These are phyloP conservation scores for Xylaria venustula DNA, from an alignment of 495 filamentous ascomycete species.

Conservation along the genomic window DNA sequence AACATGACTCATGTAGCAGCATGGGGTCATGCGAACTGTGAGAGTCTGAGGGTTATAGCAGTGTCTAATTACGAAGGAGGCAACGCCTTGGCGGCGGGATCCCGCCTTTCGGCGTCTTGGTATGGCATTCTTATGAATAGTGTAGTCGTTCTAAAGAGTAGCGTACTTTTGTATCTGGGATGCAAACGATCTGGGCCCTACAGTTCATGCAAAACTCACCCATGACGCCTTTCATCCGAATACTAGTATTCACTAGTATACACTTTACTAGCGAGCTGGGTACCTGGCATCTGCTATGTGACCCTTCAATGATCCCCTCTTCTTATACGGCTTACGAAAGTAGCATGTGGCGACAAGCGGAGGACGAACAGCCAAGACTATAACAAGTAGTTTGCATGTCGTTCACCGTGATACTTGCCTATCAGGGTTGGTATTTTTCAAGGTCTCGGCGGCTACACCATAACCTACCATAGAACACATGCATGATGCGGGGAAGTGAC, in stretches of 20 bases:
- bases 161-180: too few species aligned
- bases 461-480: not conserved
- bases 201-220: too few species aligned
- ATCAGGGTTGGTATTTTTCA: slow-evolving; percentile 1
- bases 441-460: not conserved
- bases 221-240: too few species aligned
- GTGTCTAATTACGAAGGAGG: not conserved
- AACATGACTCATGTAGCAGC: not conserved
- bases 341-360: slow-evolving; percentile 12
- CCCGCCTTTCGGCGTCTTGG: not conserved
- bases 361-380: not conserved
- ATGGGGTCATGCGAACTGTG: slow-evolving; percentile 5
- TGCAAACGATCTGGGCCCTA: too few species aligned
- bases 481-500: not conserved
- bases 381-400: not conserved
- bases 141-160: too few species aligned
- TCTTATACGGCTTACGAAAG: not conserved
- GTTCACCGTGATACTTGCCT: slow-evolving; percentile 12
- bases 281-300: too few species aligned
- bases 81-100: not conserved
- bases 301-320: not conserved
- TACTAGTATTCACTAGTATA: too few species aligned
- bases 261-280: too few species aligned
- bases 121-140: not conserved
- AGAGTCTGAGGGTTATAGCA: not conserved